Evolutionary conservation across 371 early-diverging fungal genomes (phyloP).

Genomic region (Nematocida ausubeli): DNA sequence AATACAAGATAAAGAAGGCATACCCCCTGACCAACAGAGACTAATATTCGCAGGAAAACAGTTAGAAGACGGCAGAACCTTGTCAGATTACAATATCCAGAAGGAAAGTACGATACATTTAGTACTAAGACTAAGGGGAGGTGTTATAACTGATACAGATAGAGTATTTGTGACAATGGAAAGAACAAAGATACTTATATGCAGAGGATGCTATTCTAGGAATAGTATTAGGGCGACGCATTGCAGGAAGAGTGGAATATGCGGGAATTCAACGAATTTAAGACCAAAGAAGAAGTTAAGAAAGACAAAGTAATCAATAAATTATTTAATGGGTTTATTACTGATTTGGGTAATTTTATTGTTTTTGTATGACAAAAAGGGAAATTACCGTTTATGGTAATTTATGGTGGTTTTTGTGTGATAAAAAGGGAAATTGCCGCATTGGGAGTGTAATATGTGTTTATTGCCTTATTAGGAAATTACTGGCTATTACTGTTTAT

Average conservation of each 20-base stretch:
- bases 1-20: conserved; percentile 97
- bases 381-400: too few species aligned
- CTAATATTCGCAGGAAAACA: conserved; percentile 99
- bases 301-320: conserved; percentile 51
- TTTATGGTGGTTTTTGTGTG: too few species aligned
- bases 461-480: too few species aligned
- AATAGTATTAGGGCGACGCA: conserved; percentile 96
- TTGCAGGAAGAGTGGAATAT: conserved; percentile 96
- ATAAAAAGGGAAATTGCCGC: too few species aligned
- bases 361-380: too few species aligned
- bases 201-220: conserved; percentile 83
- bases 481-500: too few species aligned
- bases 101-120: conserved; percentile 95
- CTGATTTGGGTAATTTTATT: too few species aligned
- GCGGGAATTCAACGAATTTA: conserved; percentile 95
- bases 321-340: too few species aligned
- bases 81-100: conserved; percentile 74
- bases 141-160: conserved; percentile 55
- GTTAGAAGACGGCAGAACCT: conserved; percentile 77
- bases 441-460: too few species aligned
- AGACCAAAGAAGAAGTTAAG: conserved; percentile 70
- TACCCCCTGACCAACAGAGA: conserved; percentile 99
- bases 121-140: conserved; percentile 71
- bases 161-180: conserved; percentile 49
- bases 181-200: conserved; percentile 36